These are phyloP conservation scores for Mesembryanthemum crystallinum DNA, from an alignment of 148 eudicot genomes.

Conservation along the genomic window DNA sequence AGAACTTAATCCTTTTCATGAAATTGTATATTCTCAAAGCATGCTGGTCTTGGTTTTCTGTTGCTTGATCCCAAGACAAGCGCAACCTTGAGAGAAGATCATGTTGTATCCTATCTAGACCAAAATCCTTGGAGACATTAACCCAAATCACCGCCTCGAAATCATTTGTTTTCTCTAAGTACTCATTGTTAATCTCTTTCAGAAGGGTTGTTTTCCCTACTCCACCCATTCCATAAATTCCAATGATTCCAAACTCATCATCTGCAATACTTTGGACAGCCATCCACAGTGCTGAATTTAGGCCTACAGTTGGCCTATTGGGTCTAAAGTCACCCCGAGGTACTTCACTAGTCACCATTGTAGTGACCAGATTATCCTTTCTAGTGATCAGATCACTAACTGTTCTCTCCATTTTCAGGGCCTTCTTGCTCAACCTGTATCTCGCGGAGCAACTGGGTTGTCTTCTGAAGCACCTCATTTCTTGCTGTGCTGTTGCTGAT, in stretches of 20 bases:
- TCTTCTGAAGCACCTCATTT: constrained; percentile 5
- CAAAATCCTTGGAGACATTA: constrained; percentile 34
- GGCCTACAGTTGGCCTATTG: constrained; percentile 35
- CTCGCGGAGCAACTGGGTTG: constrained; percentile 16
- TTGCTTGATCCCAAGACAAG: constrained; percentile 28
- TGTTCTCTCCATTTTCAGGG: constrained; percentile 15
- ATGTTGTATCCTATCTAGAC: constrained; percentile 33
- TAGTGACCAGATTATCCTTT: constrained; percentile 20
- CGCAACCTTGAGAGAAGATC: constrained; percentile 33
- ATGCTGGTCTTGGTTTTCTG: constrained; percentile 22
- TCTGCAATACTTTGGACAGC: constrained; percentile 27
- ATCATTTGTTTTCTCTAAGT: constrained; percentile 18
- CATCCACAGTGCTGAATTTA: constrained; percentile 23
- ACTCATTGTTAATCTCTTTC: constrained; percentile 39
- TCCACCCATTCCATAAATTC: constrained; percentile 54
- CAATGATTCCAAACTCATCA: constrained; percentile 33
- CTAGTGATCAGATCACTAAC: constrained; percentile 24
- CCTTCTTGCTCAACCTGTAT: constrained; percentile 32
- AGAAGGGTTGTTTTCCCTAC: constrained; percentile 56
- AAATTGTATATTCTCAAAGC: constrained; percentile 27
- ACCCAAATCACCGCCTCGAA: constrained; percentile 50
- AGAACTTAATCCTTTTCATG: constrained; percentile 39
- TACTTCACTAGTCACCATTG: constrained; percentile 24
- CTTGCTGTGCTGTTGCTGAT: background rate
- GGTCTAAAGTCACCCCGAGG: constrained; percentile 25